phyloP scores from a whole-genome alignment of 371 early-diverging fungal genomes.

The Mortierella sp. region DNA sequence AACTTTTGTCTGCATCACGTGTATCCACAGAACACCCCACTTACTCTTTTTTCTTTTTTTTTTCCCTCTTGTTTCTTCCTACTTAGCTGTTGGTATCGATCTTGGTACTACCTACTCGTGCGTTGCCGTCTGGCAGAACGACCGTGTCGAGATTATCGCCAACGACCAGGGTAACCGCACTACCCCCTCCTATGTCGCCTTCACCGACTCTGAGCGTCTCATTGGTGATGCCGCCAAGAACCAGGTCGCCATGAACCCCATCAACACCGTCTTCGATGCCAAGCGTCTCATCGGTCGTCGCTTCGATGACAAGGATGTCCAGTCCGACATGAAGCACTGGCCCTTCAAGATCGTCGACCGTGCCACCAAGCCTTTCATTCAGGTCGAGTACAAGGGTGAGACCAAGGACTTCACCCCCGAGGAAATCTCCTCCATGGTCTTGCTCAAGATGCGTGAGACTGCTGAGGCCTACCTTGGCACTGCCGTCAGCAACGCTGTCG shows the following conservation, averaged over 20 bases:
- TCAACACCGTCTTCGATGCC: slow-evolving; percentile 95
- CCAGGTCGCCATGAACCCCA: slow-evolving; percentile 90
- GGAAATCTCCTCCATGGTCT: slow-evolving; percentile 96
- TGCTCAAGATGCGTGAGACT: slow-evolving; percentile 97
- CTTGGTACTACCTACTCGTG: slow-evolving; percentile 99
- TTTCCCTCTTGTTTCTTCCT: slow-evolving; percentile 1
- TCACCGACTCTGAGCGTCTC: slow-evolving; percentile 92
- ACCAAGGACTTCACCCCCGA: slow-evolving; percentile 95
- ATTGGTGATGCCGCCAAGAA: slow-evolving; percentile 97
- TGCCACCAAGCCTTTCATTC: slow-evolving; percentile 85
- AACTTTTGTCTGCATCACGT: neutral
- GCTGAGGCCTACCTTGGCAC: slow-evolving; percentile 96
- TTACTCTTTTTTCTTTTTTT: neutral
- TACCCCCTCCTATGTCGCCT: slow-evolving; percentile 96
- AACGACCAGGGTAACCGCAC: slow-evolving; percentile 98
- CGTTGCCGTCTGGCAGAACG: slow-evolving; percentile 98
- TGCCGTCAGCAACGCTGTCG: slow-evolving; percentile 92
- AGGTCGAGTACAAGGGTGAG: slow-evolving; percentile 90
- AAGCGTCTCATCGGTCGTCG: slow-evolving; percentile 98
- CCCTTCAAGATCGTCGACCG: slow-evolving; percentile 89
- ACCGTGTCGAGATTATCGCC: slow-evolving; percentile 97
- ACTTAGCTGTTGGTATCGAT: slow-evolving; percentile 86
- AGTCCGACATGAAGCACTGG: slow-evolving; percentile 95
- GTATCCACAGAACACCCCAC: neutral
- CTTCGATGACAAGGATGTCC: slow-evolving; percentile 88